A percentile compares a stretch with the other conserved stretches of the same genome.
phyloP scores from a whole-genome alignment of 2,329 filamentous ascomycete species.

The Apiospora phragmitis region DNA sequence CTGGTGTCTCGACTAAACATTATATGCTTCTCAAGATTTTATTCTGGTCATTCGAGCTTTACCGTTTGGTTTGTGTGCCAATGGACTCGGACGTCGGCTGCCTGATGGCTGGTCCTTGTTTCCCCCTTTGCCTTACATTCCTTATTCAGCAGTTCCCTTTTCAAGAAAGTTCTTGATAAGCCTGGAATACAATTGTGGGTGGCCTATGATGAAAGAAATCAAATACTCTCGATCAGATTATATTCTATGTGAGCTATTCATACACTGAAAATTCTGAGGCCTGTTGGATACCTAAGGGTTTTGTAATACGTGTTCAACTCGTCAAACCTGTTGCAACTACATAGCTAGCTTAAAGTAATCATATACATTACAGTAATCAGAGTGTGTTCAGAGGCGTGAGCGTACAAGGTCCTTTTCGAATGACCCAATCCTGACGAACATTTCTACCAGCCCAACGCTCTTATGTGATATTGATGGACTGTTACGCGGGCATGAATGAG shows the following conservation, averaged over 20 bases:
- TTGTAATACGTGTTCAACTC: not conserved
- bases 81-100: not conserved
- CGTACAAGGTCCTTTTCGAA: too few relatives aligned
- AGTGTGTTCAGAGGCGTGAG: too few relatives aligned
- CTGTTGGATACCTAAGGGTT: not conserved
- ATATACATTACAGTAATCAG: not conserved
- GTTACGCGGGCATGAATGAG: too few relatives aligned
- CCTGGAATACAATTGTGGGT: not conserved
- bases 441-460: too few relatives aligned
- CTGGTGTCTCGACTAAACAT: too few relatives aligned
- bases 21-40: too few relatives aligned
- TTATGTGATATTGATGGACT: too few relatives aligned
- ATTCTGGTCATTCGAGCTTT: too few relatives aligned
- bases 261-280: slow-evolving; percentile 21
- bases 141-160: not conserved
- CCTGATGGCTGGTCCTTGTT: not conserved
- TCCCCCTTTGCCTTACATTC: not conserved
- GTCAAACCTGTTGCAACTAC: not conserved
- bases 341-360: not conserved
- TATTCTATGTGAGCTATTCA: slow-evolving; percentile 15
- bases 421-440: too few relatives aligned
- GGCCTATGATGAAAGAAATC: slow-evolving; percentile 18
- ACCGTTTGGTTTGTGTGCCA: not conserved
- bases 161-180: slow-evolving; percentile 3
- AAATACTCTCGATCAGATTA: slow-evolving; percentile 16